Base-by-base conservation (phyloP, 2,329 filamentous ascomycete species). In the Fusarium foetens region DNA sequence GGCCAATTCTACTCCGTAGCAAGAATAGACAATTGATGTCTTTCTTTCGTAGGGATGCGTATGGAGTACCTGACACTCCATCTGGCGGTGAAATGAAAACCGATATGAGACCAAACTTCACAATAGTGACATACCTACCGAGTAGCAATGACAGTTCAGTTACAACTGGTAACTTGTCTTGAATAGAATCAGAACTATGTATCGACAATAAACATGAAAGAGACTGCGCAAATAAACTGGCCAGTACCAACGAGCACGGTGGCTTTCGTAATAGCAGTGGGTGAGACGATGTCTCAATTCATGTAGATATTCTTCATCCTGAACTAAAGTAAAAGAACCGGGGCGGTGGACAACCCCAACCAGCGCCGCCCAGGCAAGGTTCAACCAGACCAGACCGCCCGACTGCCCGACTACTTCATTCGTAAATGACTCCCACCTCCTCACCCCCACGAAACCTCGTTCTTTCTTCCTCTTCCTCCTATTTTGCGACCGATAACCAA, bases 241-340 rank as follows among this genome's bases (percentile, higher is more conserved):
- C 43, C 43, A 48, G 52, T 64, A 52, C 60, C 39, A 41, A 46
- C 48, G 29, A 70, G 48, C 23, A 70, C 54, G 52, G 57, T 57
- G 59, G 39, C 43, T 48, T 49, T 52, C 54, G 23, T 61, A 74
- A 52, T 38, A 65, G 64, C 55, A 72, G 57, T 60, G 58, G 52
- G 68, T 64, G 60, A 63, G 58, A 75, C 57, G 58, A 70, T 70
- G 55, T 54, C 16, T 31, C 43, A 59, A 65, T 59, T 52, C 48
- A 59, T 64, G 55, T 42, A 61, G 27, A 42, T 45, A 57, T 64
- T 29, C 63, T 62, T 70, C 73, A 64, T 63, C 45, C 12, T 58
- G 64, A 58, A 68, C 67, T 76, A 71, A 25, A n/a, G 63, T 71
- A 73, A 77, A 77, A 77, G 74, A 77, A 77, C 67, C 72, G 75